A percentile compares a stretch with the other conserved stretches of the same genome.
These are phyloP conservation scores for Clonostachys chloroleuca DNA, from an alignment of 2,329 filamentous ascomycete species.

Conservation along the genomic window DNA sequence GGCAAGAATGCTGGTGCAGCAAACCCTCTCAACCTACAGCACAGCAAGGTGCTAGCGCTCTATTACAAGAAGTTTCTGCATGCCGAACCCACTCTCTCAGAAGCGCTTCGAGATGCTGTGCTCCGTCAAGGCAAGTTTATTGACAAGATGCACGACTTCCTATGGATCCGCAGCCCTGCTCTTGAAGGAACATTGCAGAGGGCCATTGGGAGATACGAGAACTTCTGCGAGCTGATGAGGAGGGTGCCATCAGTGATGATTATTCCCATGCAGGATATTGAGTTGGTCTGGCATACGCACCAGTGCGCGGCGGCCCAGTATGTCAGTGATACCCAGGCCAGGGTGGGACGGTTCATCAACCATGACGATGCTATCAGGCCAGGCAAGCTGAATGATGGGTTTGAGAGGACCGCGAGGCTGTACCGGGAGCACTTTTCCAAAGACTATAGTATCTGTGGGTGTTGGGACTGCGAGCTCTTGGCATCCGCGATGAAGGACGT, in stretches of 20 bases:
- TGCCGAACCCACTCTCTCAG: too few relatives aligned
- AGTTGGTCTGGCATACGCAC: conserved; percentile 38
- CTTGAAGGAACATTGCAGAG: conserved; percentile 23
- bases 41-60: too few relatives aligned
- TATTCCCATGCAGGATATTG: conserved; percentile 34
- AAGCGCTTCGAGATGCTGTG: too few relatives aligned
- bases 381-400: conserved; percentile 14
- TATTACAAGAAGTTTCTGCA: too few relatives aligned
- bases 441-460: conserved; percentile 26
- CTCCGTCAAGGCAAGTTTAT: conserved; percentile 28
- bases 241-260: conserved; percentile 16
- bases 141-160: conserved; percentile 30
- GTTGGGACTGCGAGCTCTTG: conserved; percentile 29
- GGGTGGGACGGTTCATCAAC: conserved; percentile 21
- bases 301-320: conserved; percentile 25
- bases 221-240: conserved; percentile 26
- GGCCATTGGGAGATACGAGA: conserved; percentile 27
- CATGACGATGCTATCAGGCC: conserved; percentile 30
- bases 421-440: conserved; percentile 22
- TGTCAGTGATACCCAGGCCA: conserved; percentile 5
- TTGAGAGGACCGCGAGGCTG: conserved; percentile 17
- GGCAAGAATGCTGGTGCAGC: too few relatives aligned
- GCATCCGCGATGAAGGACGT: conserved; percentile 11
- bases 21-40: too few relatives aligned
- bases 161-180: conserved; percentile 31